phyloP scores from a whole-genome alignment of 306 rosid species.

The Chamaecrista fasciculata region DNA sequence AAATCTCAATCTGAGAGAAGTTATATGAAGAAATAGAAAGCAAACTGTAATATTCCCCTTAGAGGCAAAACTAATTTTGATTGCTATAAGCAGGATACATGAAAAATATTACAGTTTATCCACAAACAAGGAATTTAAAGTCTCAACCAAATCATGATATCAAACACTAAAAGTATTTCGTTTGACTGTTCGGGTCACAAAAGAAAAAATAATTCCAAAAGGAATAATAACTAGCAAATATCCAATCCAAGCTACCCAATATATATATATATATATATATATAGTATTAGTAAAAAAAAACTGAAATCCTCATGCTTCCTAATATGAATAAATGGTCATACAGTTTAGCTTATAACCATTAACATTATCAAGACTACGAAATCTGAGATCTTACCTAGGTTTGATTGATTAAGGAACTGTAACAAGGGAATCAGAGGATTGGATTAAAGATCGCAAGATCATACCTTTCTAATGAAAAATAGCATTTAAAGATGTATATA shows the following conservation, averaged over 20 bases:
- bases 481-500: not conserved
- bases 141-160: not conserved
- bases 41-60: not conserved
- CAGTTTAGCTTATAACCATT: not conserved
- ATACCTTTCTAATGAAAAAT: not conserved
- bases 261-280: no score
- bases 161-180: not conserved
- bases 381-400: not conserved
- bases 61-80: not conserved
- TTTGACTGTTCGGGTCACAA: not conserved
- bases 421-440: not conserved
- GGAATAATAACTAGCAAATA: not conserved
- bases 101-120: conserved; percentile 11
- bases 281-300: no score
- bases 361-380: not conserved
- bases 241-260: no score
- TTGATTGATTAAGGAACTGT: not conserved
- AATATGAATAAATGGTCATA: not conserved
- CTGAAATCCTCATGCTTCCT: not conserved
- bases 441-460: not conserved
- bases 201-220: not conserved
- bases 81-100: not conserved
- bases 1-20: not conserved
- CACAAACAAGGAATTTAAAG: conserved; percentile 2
- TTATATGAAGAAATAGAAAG: not conserved